Base-by-base conservation (phyloP, 1,284 basidiomycete species). In the Cutaneotrichosporon dermatis region DNA sequence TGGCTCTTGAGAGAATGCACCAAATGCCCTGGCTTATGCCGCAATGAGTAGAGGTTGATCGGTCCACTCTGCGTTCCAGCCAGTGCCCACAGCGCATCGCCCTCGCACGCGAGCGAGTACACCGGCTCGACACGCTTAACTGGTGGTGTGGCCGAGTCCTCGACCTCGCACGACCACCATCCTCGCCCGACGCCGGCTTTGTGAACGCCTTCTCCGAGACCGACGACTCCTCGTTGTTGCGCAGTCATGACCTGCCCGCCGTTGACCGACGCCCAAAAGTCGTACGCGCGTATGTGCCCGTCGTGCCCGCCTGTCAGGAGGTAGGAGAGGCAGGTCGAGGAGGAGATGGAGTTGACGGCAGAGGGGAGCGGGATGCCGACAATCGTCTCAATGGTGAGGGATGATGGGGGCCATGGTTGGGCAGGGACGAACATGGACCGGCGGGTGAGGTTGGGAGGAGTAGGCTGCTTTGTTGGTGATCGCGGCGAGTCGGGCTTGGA, bases 281-380 rank as follows among this genome's bases (percentile, higher is more conserved):
- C 93, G 79, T 96, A 97, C 77, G 91, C 86, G 44, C 94, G 86
- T 49, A 98, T 88, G 69, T 92, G 93, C 9, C 94, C 94, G 76
- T 98, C 94, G 62, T 93, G 88, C 9, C 90, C 91, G 43, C 93
- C 94, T 4, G 92, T 92, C 50, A 97, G 79, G 11, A 97, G 81
- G 71, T 94, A 91, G 34, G 88, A 86, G 82, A 92, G 86, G 76
- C 94, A 96, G n/a, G 84, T 78, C 0, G 90, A 90, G 4, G 89
- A 82, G 2, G 92, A 87, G 25, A 97, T 84, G 11, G 89, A 84
- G 77, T 96, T 90, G 0, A 91, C 92, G 4, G 92, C 87, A 3
- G 85, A 84, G 1, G 91, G 90, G 67, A 96, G 90, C 1, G 93
- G 91, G 53, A 95, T 86, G 12, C 92, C 92, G 64, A 89, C 91